Base-by-base conservation (phyloP, 2,329 filamentous ascomycete species). In the Neocucurbitaria cava region DNA sequence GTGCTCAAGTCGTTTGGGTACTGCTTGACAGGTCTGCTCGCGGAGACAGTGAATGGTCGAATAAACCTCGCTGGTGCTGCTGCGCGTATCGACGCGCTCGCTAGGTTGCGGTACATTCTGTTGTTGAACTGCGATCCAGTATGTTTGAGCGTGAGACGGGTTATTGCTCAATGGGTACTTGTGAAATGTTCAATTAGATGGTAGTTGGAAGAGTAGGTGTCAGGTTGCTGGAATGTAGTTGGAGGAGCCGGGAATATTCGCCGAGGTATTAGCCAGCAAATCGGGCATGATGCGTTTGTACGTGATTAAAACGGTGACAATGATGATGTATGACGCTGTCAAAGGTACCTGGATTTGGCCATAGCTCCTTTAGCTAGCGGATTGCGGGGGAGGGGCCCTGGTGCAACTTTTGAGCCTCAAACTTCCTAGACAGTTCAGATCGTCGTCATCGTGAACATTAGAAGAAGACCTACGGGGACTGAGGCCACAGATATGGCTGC, bases 301-400 rank as follows among this genome's bases (percentile, higher is more conserved):
- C 39, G 51, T 55, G 28, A 46, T 21, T 30, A 42, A 38, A 31
- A 28, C 17, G 24, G 18, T 39, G 21, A 30, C 49, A 39, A 64
- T 64, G 62, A 66, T 62, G 57, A 62, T 64, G 51, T 61, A 66
- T 68, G 65, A 68, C 65, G 65, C 57, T 38, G 40, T 56, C 39
- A 58, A 50, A 40, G 43, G 20, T 40, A 42, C 47, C 46, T 41
- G 15, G 38, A 18, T 49, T 35, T 21, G 40, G 54, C 41, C 62
- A 61, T 56, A 56, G 61, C 61, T 64, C 52, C 54, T 41, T 49
- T 48, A n/a, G 15, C 20, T 35, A n/a, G 31, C 13, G 31, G 31
- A 35, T n/a, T 35, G 31, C 31, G 31, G 31, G 31, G 31, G 31
- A 35, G 31, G 31, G 31, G 31, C 59, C 52, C 33, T 36, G 26